Base-by-base conservation (phyloP, 2,329 filamentous ascomycete species). In the Aspergillus sp. region DNA sequence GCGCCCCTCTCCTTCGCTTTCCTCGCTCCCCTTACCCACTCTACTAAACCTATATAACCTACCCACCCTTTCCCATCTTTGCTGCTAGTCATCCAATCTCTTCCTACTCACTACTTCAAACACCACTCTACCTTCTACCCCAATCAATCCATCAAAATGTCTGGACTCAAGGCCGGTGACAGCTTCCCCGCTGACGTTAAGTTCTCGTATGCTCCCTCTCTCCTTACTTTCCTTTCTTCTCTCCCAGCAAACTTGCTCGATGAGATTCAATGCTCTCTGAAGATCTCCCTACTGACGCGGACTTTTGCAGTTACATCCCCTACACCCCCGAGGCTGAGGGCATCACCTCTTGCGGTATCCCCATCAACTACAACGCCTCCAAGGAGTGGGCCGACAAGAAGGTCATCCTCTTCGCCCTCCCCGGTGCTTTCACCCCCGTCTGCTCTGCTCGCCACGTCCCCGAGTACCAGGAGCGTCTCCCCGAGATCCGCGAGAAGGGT, bases 381-480 rank as follows among this genome's bases (percentile, higher is more conserved):
- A 89, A 92, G 78, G 85, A 89, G 74, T 90, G 85, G 79, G 82
- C 83, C 58, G 79, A 85, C 78, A 90, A 90, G 82, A 90, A 89
- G 75, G 87, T 90, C 63, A 85, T 90, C 59, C 78, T 90, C 63
- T 86, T 90, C 77, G 82, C 85, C 59, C 84, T 90, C 32, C 88
- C 88, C 26, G 87, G 87, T 67, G 91, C 91, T 69, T 96, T 96
- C 84, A 96, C 91, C 47, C 91, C 92, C 29, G 90, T 90, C 69
- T 96, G 92, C 86, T 89, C 90, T 68, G 89, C 86, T 71, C 83
- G 84, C 75, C 92, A 96, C 81, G 82, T 96, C 62, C 90, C 91
- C 62, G 89, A 89, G 63, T 96, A 92, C 84, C 85, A 94, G 69
- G 78, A 85, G 76, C 88, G 91, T 75, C 80, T 88, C 67, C 81